These are phyloP conservation scores for Phlebopus sp. DNA, from an alignment of 1,284 basidiomycete species.

Conservation along the genomic window DNA sequence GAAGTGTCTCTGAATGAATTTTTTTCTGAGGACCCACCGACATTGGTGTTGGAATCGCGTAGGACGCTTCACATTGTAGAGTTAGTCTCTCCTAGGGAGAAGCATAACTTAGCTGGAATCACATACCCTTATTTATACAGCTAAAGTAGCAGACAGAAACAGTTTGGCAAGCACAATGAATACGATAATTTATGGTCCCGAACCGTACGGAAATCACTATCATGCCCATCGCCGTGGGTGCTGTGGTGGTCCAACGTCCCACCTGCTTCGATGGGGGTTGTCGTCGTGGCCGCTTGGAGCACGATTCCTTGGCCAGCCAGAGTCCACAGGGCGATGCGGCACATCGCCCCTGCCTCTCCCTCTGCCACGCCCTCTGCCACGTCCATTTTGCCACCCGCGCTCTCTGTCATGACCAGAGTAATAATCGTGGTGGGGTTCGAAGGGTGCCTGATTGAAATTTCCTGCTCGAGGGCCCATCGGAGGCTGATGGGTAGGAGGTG, in stretches of 20 bases:
- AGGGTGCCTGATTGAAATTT: slow-evolving; percentile 22
- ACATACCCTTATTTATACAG: too few relatives aligned
- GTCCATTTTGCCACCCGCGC: slow-evolving; percentile 27
- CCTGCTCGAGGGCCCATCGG: slow-evolving; percentile 24
- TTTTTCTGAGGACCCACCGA: too few relatives aligned
- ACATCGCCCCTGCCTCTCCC: slow-evolving; percentile 39
- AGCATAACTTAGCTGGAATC: too few relatives aligned
- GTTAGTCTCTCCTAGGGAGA: too few relatives aligned
- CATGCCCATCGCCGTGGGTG: slow-evolving; percentile 29
- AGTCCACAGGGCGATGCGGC: slow-evolving; percentile 46
- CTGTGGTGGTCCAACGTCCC: slow-evolving; percentile 28
- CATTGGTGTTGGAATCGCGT: too few relatives aligned
- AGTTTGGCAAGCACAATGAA: slow-evolving; percentile 7
- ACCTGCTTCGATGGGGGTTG: slow-evolving; percentile 22
- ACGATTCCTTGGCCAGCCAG: slow-evolving; percentile 51
- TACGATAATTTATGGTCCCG: slow-evolving; percentile 24
- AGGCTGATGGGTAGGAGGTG: slow-evolving; percentile 21
- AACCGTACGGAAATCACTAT: background rate
- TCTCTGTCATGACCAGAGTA: slow-evolving; percentile 16
- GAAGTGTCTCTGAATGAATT: too few relatives aligned
- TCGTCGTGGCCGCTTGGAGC: slow-evolving; percentile 14
- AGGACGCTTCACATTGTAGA: too few relatives aligned
- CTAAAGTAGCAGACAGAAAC: background rate
- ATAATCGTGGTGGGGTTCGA: slow-evolving; percentile 25
- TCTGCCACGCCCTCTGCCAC: slow-evolving; percentile 36